Evolutionary conservation across 768 basidiomycete species (phyloP).

Genomic region (Lentinula sp.): DNA sequence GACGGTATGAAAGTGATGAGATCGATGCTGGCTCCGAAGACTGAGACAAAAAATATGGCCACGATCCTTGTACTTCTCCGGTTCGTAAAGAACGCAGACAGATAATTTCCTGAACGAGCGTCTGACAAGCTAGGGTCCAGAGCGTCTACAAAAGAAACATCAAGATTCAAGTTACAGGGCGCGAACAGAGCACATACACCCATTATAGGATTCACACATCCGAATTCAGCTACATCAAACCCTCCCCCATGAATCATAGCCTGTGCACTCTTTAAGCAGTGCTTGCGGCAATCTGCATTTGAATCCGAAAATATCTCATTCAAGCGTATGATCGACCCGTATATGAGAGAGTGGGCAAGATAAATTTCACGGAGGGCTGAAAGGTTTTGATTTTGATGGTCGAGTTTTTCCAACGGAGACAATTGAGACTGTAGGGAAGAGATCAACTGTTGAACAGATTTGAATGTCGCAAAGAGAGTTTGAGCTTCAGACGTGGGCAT

Average conservation of each 20-base stretch:
- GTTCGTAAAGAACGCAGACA: background rate
- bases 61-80: too few species aligned
- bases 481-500: slow-evolving; percentile 33
- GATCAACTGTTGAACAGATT: slow-evolving; percentile 39
- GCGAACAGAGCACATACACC: slow-evolving; percentile 29
- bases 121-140: slow-evolving; percentile 4
- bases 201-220: slow-evolving; percentile 42
- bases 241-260: slow-evolving; percentile 35
- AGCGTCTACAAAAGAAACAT: background rate
- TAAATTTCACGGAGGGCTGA: slow-evolving; percentile 23
- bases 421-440: slow-evolving; percentile 31
- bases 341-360: slow-evolving; percentile 44
- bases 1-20: too few species aligned
- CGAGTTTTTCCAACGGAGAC: slow-evolving; percentile 23
- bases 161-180: background rate
- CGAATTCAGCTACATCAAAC: slow-evolving; percentile 30
- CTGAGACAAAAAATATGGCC: too few species aligned
- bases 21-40: too few species aligned
- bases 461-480: slow-evolving; percentile 37
- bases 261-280: slow-evolving; percentile 36
- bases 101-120: background rate
- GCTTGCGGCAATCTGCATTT: slow-evolving; percentile 35
- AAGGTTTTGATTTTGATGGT: slow-evolving; percentile 18
- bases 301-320: slow-evolving; percentile 41
- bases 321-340: slow-evolving; percentile 47